These are phyloP conservation scores for Pichia nakasei DNA, from an alignment of 805 yeast species.

Conservation along the genomic window DNA sequence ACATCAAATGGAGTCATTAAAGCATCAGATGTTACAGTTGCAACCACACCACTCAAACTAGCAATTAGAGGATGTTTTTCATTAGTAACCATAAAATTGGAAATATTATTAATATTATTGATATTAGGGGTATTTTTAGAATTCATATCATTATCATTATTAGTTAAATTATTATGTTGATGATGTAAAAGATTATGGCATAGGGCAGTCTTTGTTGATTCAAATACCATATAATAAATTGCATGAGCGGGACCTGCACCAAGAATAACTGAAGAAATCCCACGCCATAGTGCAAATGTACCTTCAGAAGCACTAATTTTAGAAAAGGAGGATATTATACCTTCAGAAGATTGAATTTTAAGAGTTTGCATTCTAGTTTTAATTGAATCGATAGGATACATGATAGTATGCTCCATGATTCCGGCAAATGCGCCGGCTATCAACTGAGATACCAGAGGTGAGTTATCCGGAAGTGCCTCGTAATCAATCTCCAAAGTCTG, in stretches of 20 bases:
- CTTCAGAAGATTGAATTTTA: constrained; percentile 23
- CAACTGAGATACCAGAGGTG: constrained; percentile 74
- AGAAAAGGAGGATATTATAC: constrained; percentile 60
- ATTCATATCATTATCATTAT: neutral
- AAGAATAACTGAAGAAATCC: constrained; percentile 79
- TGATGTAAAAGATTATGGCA: constrained; percentile 30
- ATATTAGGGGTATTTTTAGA: neutral
- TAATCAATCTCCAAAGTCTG: constrained; percentile 56
- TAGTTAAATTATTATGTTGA: constrained; percentile 9
- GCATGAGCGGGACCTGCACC: constrained; percentile 99
- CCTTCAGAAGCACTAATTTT: constrained; percentile 84
- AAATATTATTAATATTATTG: constrained; percentile 7
- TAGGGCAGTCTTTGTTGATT: constrained; percentile 57
- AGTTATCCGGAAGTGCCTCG: constrained; percentile 83
- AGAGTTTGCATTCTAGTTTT: constrained; percentile 88
- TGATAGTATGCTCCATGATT: constrained; percentile 93
- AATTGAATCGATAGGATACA: constrained; percentile 95
- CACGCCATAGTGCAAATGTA: constrained; percentile 82
- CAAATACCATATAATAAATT: constrained; percentile 90
- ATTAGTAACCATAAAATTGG: constrained; percentile 37
- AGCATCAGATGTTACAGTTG: constrained; percentile 90
- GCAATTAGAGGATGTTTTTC: constrained; percentile 76
- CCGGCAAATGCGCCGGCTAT: constrained; percentile 98
- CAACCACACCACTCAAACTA: constrained; percentile 81
- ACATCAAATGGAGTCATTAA: constrained; percentile 97